These are phyloP conservation scores for Artemisia princeps DNA, from an alignment of 140 eudicot genomes.

Conservation along the genomic window DNA sequence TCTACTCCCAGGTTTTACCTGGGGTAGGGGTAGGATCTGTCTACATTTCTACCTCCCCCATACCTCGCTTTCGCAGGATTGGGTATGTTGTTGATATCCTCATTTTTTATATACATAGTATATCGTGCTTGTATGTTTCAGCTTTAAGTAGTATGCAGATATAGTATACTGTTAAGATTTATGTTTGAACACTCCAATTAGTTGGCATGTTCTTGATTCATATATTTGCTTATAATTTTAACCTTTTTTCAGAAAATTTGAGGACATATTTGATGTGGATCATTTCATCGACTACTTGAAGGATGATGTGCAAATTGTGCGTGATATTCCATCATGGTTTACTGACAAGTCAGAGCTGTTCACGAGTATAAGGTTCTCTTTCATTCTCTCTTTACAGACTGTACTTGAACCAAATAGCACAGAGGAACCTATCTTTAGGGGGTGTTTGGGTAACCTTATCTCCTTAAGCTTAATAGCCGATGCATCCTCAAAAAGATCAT, in stretches of 20 bases:
- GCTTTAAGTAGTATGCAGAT: no score
- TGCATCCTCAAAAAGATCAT: no score
- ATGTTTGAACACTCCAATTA: constrained; percentile 1
- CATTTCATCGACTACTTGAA: constrained; percentile 95
- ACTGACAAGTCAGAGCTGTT: constrained; percentile 82
- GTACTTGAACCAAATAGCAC: no score
- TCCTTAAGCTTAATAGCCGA: no score
- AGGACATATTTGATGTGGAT: constrained; percentile 95
- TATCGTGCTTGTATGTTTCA: background rate
- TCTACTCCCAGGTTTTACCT: no score
- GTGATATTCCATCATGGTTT: constrained; percentile 97
- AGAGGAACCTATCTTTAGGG: no score
- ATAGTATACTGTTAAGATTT: background rate
- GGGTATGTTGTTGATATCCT: no score
- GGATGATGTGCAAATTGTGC: constrained; percentile 85
- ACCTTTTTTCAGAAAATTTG: constrained; percentile 63
- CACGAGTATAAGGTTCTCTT: constrained; percentile 68
- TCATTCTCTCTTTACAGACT: constrained; percentile 7
- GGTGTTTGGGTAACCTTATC: no score
- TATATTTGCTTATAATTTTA: constrained; percentile 13
- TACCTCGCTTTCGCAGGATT: no score
- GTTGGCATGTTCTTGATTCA: constrained; percentile 12
- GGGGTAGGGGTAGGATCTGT: no score
- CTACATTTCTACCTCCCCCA: no score
- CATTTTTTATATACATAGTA: no score